These are phyloP conservation scores for Zopfochytrium polystomum DNA, from an alignment of 371 early-diverging fungal species.

Conservation along the genomic window DNA sequence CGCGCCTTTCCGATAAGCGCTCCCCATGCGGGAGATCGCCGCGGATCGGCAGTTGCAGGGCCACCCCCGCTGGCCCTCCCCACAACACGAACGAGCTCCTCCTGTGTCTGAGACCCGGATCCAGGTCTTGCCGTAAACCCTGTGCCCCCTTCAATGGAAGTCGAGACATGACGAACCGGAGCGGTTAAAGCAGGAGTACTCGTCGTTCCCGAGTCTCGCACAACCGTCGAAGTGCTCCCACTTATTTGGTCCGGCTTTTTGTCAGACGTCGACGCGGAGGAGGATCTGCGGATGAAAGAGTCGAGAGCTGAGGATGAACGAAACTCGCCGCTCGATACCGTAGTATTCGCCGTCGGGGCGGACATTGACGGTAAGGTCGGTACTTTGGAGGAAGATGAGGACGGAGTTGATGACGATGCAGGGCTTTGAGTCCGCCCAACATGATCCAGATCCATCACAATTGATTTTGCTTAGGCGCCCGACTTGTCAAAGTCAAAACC, in stretches of 20 bases:
- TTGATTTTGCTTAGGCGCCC: no score
- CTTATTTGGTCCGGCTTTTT: neutral
- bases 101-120: no score
- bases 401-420: no score
- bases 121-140: neutral
- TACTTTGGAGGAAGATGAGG: no score
- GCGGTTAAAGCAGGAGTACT: neutral
- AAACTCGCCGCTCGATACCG: no score
- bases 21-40: neutral
- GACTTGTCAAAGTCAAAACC: no score
- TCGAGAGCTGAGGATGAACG: neutral
- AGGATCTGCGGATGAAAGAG: neutral
- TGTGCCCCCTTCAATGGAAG: neutral
- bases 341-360: no score
- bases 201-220: neutral
- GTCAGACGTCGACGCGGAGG: neutral
- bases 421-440: no score
- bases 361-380: no score
- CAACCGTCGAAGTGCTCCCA: neutral
- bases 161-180: neutral
- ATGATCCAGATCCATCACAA: no score
- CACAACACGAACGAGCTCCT: no score
- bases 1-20: neutral
- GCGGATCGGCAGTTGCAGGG: neutral
- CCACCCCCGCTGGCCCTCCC: no score